A percentile compares a stretch with the other conserved stretches of the same genome.
Evolutionary conservation across 352 stramenopile species (phyloP).

Genomic region (Pythium coloratum): DNA sequence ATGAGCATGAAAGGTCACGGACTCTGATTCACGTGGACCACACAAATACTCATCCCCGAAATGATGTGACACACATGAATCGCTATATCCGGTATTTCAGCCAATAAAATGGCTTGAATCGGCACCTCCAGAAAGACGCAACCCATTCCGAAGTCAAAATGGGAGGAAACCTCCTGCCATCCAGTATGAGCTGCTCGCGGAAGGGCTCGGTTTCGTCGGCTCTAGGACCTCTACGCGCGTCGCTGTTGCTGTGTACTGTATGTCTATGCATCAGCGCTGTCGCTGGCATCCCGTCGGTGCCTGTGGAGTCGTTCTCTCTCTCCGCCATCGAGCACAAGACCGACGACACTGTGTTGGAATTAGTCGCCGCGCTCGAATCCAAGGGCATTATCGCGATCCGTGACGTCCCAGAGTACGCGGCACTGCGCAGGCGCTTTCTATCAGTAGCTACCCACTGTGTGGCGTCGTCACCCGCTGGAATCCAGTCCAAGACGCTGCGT

Average conservation of each 20-base stretch:
- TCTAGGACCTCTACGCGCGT: background rate
- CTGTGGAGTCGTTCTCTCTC: conserved; percentile 14
- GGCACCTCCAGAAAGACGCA: background rate
- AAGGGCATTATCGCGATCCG: conserved; percentile 26
- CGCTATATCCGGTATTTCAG: background rate
- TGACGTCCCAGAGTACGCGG: conserved; percentile 23
- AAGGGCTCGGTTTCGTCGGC: background rate
- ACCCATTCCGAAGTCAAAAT: too few species aligned
- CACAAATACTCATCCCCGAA: background rate
- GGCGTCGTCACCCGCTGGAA: conserved; percentile 1
- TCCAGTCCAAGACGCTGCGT: conserved; percentile 22
- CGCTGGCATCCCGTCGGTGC: conserved; percentile 13
- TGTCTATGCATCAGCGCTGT: background rate
- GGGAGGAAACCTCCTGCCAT: too few species aligned
- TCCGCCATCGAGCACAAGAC: conserved; percentile 7
- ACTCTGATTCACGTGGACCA: conserved; percentile 5
- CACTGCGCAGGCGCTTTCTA: conserved; percentile 17
- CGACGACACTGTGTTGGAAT: conserved; percentile 6
- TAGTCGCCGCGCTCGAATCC: conserved; percentile 21
- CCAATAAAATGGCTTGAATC: background rate
- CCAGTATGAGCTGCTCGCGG: background rate
- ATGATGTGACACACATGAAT: conserved; percentile 1
- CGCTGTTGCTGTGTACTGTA: background rate
- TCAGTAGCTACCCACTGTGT: conserved; percentile 20
- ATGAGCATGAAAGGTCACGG: conserved; percentile 19